Conservation (phyloP, 495 filamentous ascomycete genomes). For the Monascus purpureus region DNA sequence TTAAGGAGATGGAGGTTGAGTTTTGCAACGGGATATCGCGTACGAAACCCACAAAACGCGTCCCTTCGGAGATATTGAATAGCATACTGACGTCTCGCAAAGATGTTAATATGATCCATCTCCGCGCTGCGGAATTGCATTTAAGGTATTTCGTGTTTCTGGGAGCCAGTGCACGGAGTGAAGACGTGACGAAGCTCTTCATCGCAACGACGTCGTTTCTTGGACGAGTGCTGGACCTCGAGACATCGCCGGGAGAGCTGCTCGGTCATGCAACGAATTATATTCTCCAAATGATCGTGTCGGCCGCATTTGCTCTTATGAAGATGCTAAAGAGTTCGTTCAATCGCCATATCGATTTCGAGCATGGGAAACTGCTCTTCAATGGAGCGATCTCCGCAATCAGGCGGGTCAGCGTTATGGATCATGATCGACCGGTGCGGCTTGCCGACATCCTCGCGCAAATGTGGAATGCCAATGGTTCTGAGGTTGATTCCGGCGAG, state of each 20-base stretch:
- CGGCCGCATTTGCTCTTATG: conserved; percentile 70
- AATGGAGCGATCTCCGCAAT: conserved; percentile 65
- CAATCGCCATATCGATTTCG: conserved; percentile 48
- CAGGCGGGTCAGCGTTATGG: conserved; percentile 62
- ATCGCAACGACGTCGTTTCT: conserved; percentile 42
- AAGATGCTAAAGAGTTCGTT: conserved; percentile 78
- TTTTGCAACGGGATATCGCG: conserved; percentile 33
- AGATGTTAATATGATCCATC: conserved; percentile 44
- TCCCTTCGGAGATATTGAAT: conserved; percentile 42
- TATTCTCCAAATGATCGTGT: conserved; percentile 85
- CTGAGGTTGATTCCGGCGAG: conserved; percentile 17
- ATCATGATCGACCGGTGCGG: conserved; percentile 66
- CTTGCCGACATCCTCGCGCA: conserved; percentile 33
- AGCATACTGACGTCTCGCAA: conserved; percentile 38
- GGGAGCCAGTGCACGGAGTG: conserved; percentile 46
- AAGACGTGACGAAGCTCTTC: conserved; percentile 56
- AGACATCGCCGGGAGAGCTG: conserved; percentile 35
- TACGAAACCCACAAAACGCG: conserved; percentile 18
- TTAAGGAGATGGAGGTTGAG: conserved; percentile 38
- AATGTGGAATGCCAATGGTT: conserved; percentile 33
- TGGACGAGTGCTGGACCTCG: conserved; percentile 30
- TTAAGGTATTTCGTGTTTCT: conserved; percentile 33
- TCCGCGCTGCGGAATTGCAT: conserved; percentile 32
- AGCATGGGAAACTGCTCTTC: conserved; percentile 66
- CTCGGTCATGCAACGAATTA: conserved; percentile 73